phyloP scores from a whole-genome alignment of 345 rosid genomes.

The Eucalyptus globulus region DNA sequence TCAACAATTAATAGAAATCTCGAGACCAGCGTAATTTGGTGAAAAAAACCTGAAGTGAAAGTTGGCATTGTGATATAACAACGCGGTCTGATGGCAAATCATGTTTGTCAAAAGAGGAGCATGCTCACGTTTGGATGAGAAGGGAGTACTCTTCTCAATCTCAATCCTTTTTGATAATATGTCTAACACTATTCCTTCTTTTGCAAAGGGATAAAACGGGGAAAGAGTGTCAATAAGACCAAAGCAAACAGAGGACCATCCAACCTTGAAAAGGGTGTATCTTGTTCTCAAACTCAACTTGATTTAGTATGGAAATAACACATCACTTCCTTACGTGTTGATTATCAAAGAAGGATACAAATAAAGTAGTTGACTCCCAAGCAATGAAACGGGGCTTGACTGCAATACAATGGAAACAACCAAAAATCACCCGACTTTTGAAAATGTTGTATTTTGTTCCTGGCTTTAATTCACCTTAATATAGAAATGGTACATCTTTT shows the following conservation, averaged over 20 bases:
- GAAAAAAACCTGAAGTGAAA: not conserved
- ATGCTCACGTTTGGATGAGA: not conserved
- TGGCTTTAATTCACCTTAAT: not conserved
- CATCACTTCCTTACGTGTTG: not conserved
- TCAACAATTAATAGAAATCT: too few relatives aligned
- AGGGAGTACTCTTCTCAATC: not conserved
- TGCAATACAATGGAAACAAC: not conserved
- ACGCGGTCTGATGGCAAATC: not conserved
- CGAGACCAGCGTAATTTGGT: accelerated
- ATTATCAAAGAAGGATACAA: not conserved
- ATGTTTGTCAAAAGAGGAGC: not conserved
- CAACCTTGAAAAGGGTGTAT: not conserved
- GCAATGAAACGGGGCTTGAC: not conserved
- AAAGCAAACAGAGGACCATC: not conserved
- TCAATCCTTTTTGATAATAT: not conserved
- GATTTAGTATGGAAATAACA: not conserved
- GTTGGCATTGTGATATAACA: not conserved
- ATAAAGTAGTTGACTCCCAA: not conserved
- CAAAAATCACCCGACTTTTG: not conserved
- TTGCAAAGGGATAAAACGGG: not conserved
- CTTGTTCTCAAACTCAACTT: not conserved
- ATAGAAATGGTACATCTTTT: not conserved
- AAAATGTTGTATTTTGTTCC: not conserved
- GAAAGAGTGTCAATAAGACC: not conserved
- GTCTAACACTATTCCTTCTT: not conserved